Base-by-base conservation (phyloP, 257 asterid genomes). In the Rehmannia glutinosa region DNA sequence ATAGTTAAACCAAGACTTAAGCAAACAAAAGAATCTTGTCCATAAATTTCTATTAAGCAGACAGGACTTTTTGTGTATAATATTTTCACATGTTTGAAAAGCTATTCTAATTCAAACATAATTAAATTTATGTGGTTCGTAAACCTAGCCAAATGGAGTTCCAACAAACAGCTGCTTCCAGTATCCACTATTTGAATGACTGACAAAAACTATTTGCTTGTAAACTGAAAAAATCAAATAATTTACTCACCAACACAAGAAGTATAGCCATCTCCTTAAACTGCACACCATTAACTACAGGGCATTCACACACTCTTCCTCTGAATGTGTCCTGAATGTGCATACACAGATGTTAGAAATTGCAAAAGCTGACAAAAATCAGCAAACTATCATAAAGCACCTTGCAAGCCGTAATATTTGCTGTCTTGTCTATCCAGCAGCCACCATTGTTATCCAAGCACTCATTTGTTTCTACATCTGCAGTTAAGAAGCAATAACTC, bases 341-440 rank as follows among this genome's bases (percentile, higher is more conserved):
- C 35, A 51, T 24, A 46, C n/a, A 53, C 38, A 25, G 8, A 62
- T 33, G 58, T 75, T 23, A 50, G 64, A 66, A 57, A 52, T 51
- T 9, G 12, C 9, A 11, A 9, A 33, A 41, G 35, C 24, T 33
- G 10, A 5, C 33, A 5, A 54, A 10, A 20, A 28, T 28, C 33
- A 4, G 16, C 10, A 23, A 27, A 6, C 6, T 51, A 36, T 3
- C 23, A 42, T 49, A 15, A 66, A 49, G 60, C 24, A 90, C 97
- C 96, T 79, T 86, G 95, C 97, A 91, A 21, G 97, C 92, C 3
- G 97, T 80, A 78, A 83, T 46, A 55, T 91, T 91, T 49, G 87
- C 70, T 21, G 76, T 64, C n/a, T 75, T 68, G 77, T 91, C 95
- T 11, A 63, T 59, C 97, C 97, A 88, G 73, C 97, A 91, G 50